A percentile compares a stretch with the other conserved stretches of the same genome.
phyloP scores from a whole-genome alignment of 768 basidiomycete species.

The Boletales sp. region DNA sequence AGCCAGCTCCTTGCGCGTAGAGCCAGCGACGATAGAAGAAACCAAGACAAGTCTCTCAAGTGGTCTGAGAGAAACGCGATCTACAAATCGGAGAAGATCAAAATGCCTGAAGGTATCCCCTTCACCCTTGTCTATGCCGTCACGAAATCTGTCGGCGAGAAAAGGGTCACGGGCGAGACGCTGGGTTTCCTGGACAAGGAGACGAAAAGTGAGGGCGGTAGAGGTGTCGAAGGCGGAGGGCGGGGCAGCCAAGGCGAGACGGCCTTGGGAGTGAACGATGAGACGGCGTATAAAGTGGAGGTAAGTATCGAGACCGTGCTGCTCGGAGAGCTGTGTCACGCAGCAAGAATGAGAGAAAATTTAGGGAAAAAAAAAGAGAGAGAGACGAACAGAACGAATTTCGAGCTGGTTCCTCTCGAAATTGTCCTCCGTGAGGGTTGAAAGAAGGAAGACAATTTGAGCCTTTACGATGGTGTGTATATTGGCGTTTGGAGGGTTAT shows the following conservation, averaged over 20 bases:
- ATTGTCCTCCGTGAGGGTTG: conserved; percentile 95
- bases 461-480: conserved; percentile 93
- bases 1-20: conserved; percentile 56
- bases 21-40: conserved; percentile 65
- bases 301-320: conserved; percentile 96
- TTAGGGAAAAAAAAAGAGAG: conserved; percentile 10
- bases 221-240: conserved; percentile 71
- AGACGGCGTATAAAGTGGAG: conserved; percentile 96
- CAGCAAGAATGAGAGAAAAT: conserved; percentile 13
- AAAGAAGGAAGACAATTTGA: conserved; percentile 96
- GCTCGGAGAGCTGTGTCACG: conserved; percentile 78
- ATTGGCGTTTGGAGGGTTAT: conserved; percentile 78
- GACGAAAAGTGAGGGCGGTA: conserved; percentile 73
- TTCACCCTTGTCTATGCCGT: conserved; percentile 85
- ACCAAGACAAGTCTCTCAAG: conserved; percentile 78
- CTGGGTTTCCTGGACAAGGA: conserved; percentile 85
- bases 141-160: conserved; percentile 86
- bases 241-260: conserved; percentile 57
- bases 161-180: conserved; percentile 88
- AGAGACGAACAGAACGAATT: conserved; percentile 82
- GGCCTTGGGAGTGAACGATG: conserved; percentile 80
- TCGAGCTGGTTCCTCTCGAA: conserved; percentile 92
- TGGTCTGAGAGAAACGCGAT: conserved; percentile 76
- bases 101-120: conserved; percentile 81
- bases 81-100: conserved; percentile 77